These are phyloP conservation scores for Cucurbitaria berberidis DNA, from an alignment of 2,329 filamentous ascomycete species.

Conservation along the genomic window DNA sequence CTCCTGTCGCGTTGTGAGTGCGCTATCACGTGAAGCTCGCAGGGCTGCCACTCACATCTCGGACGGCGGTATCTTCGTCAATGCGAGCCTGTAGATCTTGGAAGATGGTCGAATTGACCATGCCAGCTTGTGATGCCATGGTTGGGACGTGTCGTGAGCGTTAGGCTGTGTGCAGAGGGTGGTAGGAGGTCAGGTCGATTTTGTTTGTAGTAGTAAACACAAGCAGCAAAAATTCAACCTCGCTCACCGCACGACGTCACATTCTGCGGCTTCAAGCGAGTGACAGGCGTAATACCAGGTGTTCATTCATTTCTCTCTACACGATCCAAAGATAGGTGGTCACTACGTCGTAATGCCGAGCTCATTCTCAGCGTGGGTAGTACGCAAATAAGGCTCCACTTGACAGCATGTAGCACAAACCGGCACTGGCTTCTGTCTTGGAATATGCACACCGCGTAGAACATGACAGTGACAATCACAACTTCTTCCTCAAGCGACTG, in stretches of 20 bases:
- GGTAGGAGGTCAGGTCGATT: constrained; percentile 8
- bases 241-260: constrained; percentile 11
- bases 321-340: background rate
- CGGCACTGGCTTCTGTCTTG: no score
- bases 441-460: background rate
- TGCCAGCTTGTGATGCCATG: constrained; percentile 50
- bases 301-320: background rate
- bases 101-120: constrained; percentile 85
- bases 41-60: constrained; percentile 63
- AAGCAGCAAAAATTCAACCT: constrained; percentile 14
- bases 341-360: background rate
- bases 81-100: constrained; percentile 85
- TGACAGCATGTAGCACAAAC: no score
- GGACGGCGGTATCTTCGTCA: constrained; percentile 81
- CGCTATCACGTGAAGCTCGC: constrained; percentile 31
- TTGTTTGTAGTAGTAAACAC: constrained; percentile 9
- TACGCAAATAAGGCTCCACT: no score
- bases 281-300: background rate
- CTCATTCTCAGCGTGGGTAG: background rate
- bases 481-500: constrained; percentile 64
- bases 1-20: constrained; percentile 57
- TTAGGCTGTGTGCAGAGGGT: background rate
- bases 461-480: background rate
- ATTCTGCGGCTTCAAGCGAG: background rate
- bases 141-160: constrained; percentile 7